Percentiles rank a stretch among this genome's conserved stretches.
These are phyloP conservation scores for Ogataea haglerorum DNA, from an alignment of 805 yeast genomes.

Conservation along the genomic window DNA sequence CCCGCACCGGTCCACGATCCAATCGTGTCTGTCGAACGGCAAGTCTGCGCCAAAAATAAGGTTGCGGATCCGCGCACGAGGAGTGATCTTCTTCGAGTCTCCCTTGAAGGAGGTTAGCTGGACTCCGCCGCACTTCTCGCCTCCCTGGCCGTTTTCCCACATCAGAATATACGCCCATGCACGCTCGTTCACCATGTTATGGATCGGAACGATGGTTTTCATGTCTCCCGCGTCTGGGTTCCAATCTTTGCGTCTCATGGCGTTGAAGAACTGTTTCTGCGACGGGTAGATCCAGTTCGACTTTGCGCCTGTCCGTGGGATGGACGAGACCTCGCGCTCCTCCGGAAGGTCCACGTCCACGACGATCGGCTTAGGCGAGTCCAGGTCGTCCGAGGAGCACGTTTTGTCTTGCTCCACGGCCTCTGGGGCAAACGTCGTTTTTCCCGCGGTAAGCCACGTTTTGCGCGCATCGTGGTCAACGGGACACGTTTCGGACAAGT, in stretches of 20 bases:
- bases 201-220: constrained; percentile 90
- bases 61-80: constrained; percentile 73
- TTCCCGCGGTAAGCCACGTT: constrained; percentile 7
- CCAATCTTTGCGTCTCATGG: constrained; percentile 91
- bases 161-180: constrained; percentile 81
- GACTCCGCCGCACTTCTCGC: constrained; percentile 77
- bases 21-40: constrained; percentile 96
- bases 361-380: constrained; percentile 30
- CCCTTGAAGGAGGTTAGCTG: constrained; percentile 85
- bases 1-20: constrained; percentile 88
- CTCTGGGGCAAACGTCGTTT: constrained; percentile 23
- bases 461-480: constrained; percentile 12
- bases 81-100: constrained; percentile 79
- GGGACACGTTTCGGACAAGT: constrained; percentile 1
- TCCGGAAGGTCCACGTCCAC: constrained; percentile 48
- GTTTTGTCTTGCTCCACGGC: constrained; percentile 37
- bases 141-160: constrained; percentile 71
- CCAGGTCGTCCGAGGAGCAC: constrained; percentile 47
- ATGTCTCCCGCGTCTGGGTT: constrained; percentile 77
- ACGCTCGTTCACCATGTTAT: constrained; percentile 87
- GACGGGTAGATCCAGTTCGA: constrained; percentile 93
- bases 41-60: constrained; percentile 59
- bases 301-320: constrained; percentile 70
- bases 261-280: constrained; percentile 89
- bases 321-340: constrained; percentile 75